These are phyloP conservation scores for Pyrenophora tritici-repentis DNA, from an alignment of 2,329 filamentous ascomycete species.

Conservation along the genomic window DNA sequence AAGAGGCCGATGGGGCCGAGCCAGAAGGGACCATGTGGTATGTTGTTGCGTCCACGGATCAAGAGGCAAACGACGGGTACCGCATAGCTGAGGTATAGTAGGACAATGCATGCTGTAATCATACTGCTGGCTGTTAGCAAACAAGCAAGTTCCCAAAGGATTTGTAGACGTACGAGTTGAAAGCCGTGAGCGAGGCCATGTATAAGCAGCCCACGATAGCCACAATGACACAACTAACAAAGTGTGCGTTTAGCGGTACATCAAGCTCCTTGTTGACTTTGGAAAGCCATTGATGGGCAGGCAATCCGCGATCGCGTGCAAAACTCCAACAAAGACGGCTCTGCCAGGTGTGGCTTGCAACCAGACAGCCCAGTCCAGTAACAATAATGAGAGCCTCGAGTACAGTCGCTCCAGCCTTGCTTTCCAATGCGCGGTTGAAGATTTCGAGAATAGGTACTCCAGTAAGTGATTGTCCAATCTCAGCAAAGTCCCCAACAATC, in stretches of 20 bases:
- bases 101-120: constrained; percentile 51
- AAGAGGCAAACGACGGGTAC: constrained; percentile 55
- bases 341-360: constrained; percentile 58
- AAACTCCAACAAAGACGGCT: constrained; percentile 59
- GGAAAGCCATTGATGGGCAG: constrained; percentile 49
- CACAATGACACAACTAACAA: constrained; percentile 52
- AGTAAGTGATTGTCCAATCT: constrained; percentile 49
- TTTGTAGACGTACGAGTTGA: constrained; percentile 44
- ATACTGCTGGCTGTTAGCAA: constrained; percentile 35
- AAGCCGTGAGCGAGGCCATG: constrained; percentile 48
- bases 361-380: constrained; percentile 54
- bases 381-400: constrained; percentile 54
- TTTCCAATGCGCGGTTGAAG: constrained; percentile 52
- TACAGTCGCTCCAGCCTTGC: constrained; percentile 53
- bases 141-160: neutral
- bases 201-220: constrained; percentile 55
- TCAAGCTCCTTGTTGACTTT: constrained; percentile 49
- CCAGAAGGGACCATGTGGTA: constrained; percentile 55
- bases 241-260: constrained; percentile 54
- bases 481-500: constrained; percentile 52
- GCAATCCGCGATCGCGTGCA: constrained; percentile 57
- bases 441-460: constrained; percentile 56
- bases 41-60: constrained; percentile 51
- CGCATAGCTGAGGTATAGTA: constrained; percentile 47
- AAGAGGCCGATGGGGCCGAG: constrained; percentile 51